Evolutionary conservation across 169 alveolate genomes (phyloP), one percentile per base, ranked within the genome.

Genomic region (Cryptosporidium sp.): DNA sequence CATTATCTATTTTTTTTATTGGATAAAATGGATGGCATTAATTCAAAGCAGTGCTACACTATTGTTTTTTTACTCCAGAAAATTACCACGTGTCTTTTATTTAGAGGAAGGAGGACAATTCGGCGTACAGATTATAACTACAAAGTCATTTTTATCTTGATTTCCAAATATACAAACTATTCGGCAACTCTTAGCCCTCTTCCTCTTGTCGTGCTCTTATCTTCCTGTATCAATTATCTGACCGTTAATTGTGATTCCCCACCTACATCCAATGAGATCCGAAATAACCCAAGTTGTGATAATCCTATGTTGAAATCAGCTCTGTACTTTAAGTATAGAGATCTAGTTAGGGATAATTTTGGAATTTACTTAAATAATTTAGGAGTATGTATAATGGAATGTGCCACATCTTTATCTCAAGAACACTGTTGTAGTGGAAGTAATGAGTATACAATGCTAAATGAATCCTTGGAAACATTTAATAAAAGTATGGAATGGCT

Each of bases 81-180:
- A 67, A 67, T 62, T 26, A 14, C 37, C 0, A 21, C 67, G 3
- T 69, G 67, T 16, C 45, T 80, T n/a, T 39, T 80, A 43, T 18
- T 41, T 3, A 80, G 89, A 80, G 89, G 89, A 8, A 80, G 89
- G 10, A 80, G 52, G 45, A 61, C 89, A n/a, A 41, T 80, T 33
- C 43, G 89, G 6, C 59, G 75, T 6, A 43, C 51, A 7, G 89
- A 80, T 12, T 80, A 41, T 50, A 80, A 21, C 18, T 80, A 59
- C 23, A 48, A 45, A 10, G 31, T n/a, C 8, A 80, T 80, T 62
- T 3, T 12, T 2, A 43, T 43, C 48, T 33, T 80, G 29, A 80
- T 80, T 37, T 62, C 69, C 45, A 65, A 50, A 16, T 80, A 62
- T 31, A 80, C 89, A 23, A 48, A 39, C 70, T 80, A 80, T n/a